Conservation (phyloP, 2,329 filamentous ascomycete genomes). For the Pseudocercospora ulei region DNA sequence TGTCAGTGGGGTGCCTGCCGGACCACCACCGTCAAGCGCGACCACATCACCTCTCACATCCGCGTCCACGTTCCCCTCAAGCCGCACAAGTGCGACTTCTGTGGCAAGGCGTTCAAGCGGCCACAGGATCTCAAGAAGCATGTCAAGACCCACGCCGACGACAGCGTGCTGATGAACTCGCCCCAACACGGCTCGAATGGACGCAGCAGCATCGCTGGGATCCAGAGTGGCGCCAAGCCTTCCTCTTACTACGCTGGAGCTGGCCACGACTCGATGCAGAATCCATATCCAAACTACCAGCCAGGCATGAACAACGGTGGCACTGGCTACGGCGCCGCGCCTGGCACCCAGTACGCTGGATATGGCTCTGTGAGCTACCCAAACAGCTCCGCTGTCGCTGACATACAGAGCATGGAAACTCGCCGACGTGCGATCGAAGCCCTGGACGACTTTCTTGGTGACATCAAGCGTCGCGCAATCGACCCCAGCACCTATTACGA, state of each 20-base stretch:
- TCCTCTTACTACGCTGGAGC: constrained; percentile 31
- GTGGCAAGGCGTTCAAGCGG: constrained; percentile 96
- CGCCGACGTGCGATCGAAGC: constrained; percentile 74
- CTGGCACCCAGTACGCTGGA: constrained; percentile 32
- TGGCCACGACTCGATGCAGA: constrained; percentile 29
- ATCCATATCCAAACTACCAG: constrained; percentile 31
- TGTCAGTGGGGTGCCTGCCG: constrained; percentile 96
- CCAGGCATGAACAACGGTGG: constrained; percentile 25
- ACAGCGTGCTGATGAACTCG: constrained; percentile 64
- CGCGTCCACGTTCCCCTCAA: constrained; percentile 97
- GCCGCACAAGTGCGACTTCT: constrained; percentile 98
- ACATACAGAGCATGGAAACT: constrained; percentile 49
- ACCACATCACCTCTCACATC: constrained; percentile 98
- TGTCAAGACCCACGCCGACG: constrained; percentile 96
- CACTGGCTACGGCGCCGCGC: constrained; percentile 26
- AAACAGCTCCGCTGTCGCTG: constrained; percentile 32
- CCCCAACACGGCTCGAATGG: constrained; percentile 45
- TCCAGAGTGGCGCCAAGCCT: constrained; percentile 34
- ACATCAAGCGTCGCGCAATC: constrained; percentile 81
- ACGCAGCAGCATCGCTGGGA: constrained; percentile 26
- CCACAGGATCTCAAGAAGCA: constrained; percentile 99
- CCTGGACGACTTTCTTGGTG: constrained; percentile 87
- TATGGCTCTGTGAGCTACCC: constrained; percentile 43
- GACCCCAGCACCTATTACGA: constrained; percentile 83
- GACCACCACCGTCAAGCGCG: constrained; percentile 94